Conservation (phyloP, 768 basidiomycete genomes). For the Pholiota conissans region DNA sequence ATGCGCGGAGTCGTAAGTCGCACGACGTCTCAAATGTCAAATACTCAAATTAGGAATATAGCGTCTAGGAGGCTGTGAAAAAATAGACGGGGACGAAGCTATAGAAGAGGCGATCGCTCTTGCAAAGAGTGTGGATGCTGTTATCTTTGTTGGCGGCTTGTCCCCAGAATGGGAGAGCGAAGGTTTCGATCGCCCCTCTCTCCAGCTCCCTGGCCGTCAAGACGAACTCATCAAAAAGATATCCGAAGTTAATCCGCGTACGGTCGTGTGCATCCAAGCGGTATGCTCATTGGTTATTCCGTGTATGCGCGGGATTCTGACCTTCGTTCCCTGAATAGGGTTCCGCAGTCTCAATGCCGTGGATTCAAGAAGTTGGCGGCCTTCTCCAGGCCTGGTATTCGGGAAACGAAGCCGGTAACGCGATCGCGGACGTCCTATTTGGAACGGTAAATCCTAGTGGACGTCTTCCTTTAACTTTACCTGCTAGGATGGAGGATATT, state of each 20-base stretch:
- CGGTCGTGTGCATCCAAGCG: slow-evolving; percentile 60
- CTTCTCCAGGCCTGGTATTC: slow-evolving; percentile 67
- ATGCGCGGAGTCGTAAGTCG: slow-evolving; percentile 65
- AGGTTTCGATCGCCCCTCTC: slow-evolving; percentile 66
- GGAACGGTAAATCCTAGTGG: slow-evolving; percentile 63
- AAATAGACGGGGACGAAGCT: slow-evolving; percentile 56
- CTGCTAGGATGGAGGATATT: slow-evolving; percentile 58
- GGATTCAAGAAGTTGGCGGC: slow-evolving; percentile 54
- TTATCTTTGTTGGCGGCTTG: slow-evolving; percentile 59
- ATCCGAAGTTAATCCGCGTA: slow-evolving; percentile 54
- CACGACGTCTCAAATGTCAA: not conserved
- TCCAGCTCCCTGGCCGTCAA: slow-evolving; percentile 58
- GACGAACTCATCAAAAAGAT: slow-evolving; percentile 58
- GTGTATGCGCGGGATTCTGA: not conserved
- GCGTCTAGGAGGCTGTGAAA: slow-evolving; percentile 69
- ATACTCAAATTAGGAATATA: slow-evolving; percentile 21
- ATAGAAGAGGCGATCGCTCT: slow-evolving; percentile 56
- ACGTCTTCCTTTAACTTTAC: slow-evolving; percentile 61
- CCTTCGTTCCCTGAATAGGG: slow-evolving; percentile 37
- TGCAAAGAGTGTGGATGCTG: slow-evolving; percentile 54
- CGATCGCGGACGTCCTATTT: slow-evolving; percentile 64
- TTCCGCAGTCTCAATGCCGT: slow-evolving; percentile 75
- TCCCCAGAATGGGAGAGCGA: slow-evolving; percentile 77
- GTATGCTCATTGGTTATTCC: slow-evolving; percentile 34
- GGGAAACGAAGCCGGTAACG: slow-evolving; percentile 66